Evolutionary conservation across 495 filamentous ascomycete genomes (phyloP), one percentile per base, ranked within the genome.

Genomic region (Durotheca rogersii): DNA sequence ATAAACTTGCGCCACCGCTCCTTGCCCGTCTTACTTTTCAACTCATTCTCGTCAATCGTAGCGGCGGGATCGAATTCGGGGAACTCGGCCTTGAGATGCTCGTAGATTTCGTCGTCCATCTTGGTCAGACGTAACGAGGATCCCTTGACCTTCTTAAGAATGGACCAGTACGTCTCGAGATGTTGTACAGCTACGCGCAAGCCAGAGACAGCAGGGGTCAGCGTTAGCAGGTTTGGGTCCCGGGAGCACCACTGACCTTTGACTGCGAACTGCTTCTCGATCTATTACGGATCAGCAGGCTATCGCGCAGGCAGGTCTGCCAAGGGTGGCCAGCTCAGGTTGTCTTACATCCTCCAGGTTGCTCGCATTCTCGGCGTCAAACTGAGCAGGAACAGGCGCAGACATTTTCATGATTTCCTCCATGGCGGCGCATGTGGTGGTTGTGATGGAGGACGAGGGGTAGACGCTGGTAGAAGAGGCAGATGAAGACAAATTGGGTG

Each of bases 191-290:
- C 89, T 92, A 57, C 18, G 17, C 12, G 18, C 12, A 17, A 9
- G 34, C 39, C 12, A 10, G 7, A 9, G 34, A 41, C 12, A 10
- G 7, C 14, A 3, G 36, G 15, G 11, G 31, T 53, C n/a, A 47
- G 43, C 41, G 30, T 19, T 34, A 37, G 3, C 2, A n/a, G 3
- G 9, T 7, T 29, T n/a, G 10, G 15, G 10, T 33, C 21, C 21
- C 25, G 37, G n/a, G n/a, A n/a, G n/a, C 34, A 23, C 23, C n/a
- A 64, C 75, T 16, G 62, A 89, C 88, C 88, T 78, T 97, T 97
- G 59, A 99, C 93, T 25, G 94, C 93, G 61, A 99, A 99, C 71
- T 97, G 94, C 78, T 96, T 96, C 81, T 99, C 93, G 66, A 98
- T 96, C 89, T 98, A 3, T 38, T 4, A 14, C 11, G 25, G 2